Evolutionary conservation across 2,329 filamentous ascomycete genomes (phyloP), one percentile per base, ranked within the genome.

Genomic region (Pseudophaeomoniella oleicola): DNA sequence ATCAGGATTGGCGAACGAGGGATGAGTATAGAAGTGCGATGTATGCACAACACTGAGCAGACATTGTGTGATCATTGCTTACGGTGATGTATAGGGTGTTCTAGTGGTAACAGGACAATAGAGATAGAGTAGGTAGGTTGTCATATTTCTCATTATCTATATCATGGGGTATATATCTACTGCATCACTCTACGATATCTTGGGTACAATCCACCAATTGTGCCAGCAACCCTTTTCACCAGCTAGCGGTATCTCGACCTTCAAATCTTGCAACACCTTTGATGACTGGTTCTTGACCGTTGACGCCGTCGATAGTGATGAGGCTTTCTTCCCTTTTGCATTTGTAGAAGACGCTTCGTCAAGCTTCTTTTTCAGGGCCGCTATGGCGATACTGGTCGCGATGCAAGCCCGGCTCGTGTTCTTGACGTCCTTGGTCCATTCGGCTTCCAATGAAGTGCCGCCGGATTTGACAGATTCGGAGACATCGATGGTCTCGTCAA

Each of bases 361-460:
- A 5, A 78, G 46, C 2, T 67, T 68, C 52, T 75, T 79, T 48
- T 68, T 70, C 34, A 81, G 54, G 1, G 64, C 65, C 16, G 67
- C 66, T 31, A 83, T 67, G 0, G 76, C 72, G 43, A 86, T 69
- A 4, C 73, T 74, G 1, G 78, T 67, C 5, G 74, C 75, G 42
- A 87, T 85, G 45, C 75, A 79, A n/a, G 79, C 73, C 48, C 75
- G 75, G 47, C 81, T 63, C 6, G 68, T 69, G 41, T 71, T 67
- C 52, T 74, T 78, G 9, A 71, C 62, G 15, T 72, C 65, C 15
- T 59, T 60, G 13, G 68, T 52, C 78, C 80, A 86, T 38, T 72
- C 67, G 9, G 69, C 70, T 46, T 80, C 68, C 56, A 41, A 71
- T 62, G 17, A 64, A 54, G 15, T 58, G 50, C 13, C 70, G 56